Base-by-base conservation (phyloP, 805 yeast species). In the Lipomyces starkeyi region DNA sequence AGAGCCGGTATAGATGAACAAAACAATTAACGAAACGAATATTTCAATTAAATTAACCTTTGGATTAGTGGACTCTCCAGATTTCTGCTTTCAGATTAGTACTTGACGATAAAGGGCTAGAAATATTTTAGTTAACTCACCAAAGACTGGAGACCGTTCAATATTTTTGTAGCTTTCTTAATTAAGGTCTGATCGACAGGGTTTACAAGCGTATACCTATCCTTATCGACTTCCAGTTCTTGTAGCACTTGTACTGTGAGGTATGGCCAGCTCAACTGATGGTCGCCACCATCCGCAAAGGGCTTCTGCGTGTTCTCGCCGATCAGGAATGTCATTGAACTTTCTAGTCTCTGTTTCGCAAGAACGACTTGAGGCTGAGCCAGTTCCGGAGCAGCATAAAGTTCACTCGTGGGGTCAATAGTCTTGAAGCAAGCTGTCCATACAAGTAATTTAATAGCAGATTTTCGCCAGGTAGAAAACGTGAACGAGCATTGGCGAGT, bases 21-120 rank as follows among this genome's bases (percentile, higher is more conserved):
- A 11, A 4, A 54, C 61, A 22, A 59, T 56, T 2, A 57, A 22
- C 13, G 68, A 61, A 35, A 65, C 40, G 25, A 65, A 58, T 34
- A 65, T 17, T 22, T 60, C 68, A 2, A 65, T 25, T 32, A 65
- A 56, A 8, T 13, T 22, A 43, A 22, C 34, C 13, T 61, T 59
- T 14, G 61, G 58, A 32, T 40, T 58, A 27, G 54, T 8, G 17
- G 47, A 14, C 25, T 35, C 17, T 29, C 22, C 52, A 49, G 53
- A 34, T n/a, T n/a, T 49, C 29, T 13, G 7, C 4, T 2, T 22
- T 47, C 34, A 59, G 54, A 29, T 35, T n/a, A 13, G 35, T 20
- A 6, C 7, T 34, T 5, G 17, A 5, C n/a, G n/a, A 11, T 34
- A 25, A 27, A 13, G 11, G 25, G 13, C 49, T 11, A 20, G n/a